Evolutionary conservation across 768 basidiomycete genomes (phyloP).

Genomic region (Rhodotorula babjevae): DNA sequence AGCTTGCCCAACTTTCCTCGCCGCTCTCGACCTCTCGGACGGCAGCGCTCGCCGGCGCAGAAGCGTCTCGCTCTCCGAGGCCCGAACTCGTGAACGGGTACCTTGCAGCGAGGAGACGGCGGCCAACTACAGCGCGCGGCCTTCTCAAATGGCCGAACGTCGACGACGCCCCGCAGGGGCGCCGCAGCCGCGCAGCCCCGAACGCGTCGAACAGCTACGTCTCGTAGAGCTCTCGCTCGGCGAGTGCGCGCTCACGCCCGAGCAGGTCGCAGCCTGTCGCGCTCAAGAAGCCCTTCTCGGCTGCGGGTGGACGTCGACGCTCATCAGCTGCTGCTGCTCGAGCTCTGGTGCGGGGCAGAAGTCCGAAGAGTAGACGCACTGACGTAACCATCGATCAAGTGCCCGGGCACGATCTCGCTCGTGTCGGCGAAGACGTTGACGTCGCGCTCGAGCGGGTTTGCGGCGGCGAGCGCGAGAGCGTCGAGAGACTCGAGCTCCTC

Average conservation of each 20-base stretch:
- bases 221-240: not conserved
- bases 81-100: too few relatives aligned
- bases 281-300: slow-evolving; percentile 9
- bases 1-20: too few relatives aligned
- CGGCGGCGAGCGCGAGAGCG: not conserved
- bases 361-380: too few relatives aligned
- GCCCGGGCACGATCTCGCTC: slow-evolving; percentile 2
- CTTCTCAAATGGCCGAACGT: too few relatives aligned
- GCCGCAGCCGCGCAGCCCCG: too few relatives aligned
- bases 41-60: too few relatives aligned
- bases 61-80: too few relatives aligned
- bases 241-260: not conserved
- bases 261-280: not conserved
- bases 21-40: too few relatives aligned
- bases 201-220: not conserved
- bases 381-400: not conserved
- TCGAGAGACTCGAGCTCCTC: not conserved
- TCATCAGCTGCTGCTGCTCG: not conserved
- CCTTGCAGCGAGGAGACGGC: too few relatives aligned
- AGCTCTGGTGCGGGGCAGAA: too few relatives aligned
- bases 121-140: too few relatives aligned
- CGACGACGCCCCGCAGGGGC: too few relatives aligned
- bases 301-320: not conserved
- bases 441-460: not conserved
- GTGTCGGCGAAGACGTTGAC: not conserved